phyloP scores from a whole-genome alignment of 129 eudicot species.

The Lactuca saligna region DNA sequence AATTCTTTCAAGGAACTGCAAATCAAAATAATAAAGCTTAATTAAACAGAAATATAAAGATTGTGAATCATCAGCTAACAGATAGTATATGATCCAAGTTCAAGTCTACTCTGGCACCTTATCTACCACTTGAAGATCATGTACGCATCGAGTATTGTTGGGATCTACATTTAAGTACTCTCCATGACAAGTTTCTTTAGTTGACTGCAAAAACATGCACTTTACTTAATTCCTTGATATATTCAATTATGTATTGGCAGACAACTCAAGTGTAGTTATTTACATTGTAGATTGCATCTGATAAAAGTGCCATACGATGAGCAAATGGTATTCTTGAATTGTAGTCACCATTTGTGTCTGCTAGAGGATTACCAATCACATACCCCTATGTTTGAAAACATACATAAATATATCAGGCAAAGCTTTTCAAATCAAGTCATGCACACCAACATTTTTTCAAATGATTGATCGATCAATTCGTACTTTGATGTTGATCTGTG shows the following conservation, averaged over 20 bases:
- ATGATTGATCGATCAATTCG: not conserved
- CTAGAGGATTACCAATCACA: conserved; percentile 20
- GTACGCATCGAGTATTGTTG: no score
- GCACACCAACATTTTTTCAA: no score
- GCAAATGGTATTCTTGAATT: no score
- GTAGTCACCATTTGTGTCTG: no score
- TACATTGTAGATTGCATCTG: conserved; percentile 22
- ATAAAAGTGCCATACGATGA: no score
- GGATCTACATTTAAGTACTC: no score
- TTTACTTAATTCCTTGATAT: not conserved
- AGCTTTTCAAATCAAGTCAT: no score
- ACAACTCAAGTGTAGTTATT: not conserved
- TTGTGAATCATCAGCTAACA: not conserved
- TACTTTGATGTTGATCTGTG: no score
- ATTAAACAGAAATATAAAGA: not conserved
- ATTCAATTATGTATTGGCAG: not conserved
- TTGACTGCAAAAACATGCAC: conserved; percentile 12
- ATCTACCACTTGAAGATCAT: no score
- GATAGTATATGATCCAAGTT: not conserved
- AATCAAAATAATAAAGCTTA: not conserved
- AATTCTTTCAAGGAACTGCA: conserved; percentile 23
- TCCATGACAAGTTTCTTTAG: conserved; percentile 6
- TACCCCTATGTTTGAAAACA: conserved; percentile 14
- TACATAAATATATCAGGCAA: no score
- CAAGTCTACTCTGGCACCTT: no score